Conservation (phyloP, 2,329 filamentous ascomycete species). For the Cordyceps tenuipes region DNA sequence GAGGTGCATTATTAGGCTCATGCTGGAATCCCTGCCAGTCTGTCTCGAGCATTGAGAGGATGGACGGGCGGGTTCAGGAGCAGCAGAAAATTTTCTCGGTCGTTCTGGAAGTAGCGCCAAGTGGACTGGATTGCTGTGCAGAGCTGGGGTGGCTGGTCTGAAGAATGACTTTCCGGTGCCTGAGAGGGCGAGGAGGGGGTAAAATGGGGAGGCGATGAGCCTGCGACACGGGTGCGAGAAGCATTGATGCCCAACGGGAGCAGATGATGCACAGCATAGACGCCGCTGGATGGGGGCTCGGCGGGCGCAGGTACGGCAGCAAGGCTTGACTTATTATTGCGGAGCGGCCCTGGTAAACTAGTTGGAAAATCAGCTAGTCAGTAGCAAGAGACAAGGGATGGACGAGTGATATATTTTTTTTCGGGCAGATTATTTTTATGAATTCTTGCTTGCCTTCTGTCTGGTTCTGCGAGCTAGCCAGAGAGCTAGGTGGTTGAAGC, state of each 20-base stretch:
- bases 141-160: neutral
- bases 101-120: constrained; percentile 5
- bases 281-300: neutral
- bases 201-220: constrained; percentile 1
- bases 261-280: constrained; percentile 10
- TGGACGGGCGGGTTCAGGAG: neutral
- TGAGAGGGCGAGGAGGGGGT: neutral
- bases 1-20: constrained; percentile 11
- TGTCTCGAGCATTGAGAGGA: neutral
- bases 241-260: constrained; percentile 11
- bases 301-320: constrained; percentile 7
- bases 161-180: constrained; percentile 3
- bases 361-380: neutral
- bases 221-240: constrained; percentile 1
- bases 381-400: neutral
- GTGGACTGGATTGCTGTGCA: neutral
- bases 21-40: neutral
- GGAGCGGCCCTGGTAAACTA: neutral
- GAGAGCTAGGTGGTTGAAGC: neutral
- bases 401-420: neutral
- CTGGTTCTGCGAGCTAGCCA: neutral
- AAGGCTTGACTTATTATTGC: neutral
- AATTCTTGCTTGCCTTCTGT: neutral
- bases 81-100: constrained; percentile 8
- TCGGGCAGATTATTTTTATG: neutral